Evolutionary conservation across 176 grass and related monocot species (phyloP).

Genomic region (Secale cereale): DNA sequence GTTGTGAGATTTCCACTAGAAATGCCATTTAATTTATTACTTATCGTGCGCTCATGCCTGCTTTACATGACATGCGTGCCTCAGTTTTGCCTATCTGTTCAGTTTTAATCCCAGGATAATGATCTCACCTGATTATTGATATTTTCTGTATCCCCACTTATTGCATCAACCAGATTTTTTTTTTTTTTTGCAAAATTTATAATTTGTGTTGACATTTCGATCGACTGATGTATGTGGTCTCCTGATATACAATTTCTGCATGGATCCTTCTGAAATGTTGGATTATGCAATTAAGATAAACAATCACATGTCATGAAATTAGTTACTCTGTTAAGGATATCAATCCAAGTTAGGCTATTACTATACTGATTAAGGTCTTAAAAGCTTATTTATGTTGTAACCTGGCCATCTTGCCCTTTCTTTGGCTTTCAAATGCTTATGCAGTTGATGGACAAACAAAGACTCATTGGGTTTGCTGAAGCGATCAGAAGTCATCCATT

Average conservation of each 20-base stretch:
- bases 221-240: background rate
- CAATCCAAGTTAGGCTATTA: too few relatives aligned
- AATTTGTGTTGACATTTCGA: background rate
- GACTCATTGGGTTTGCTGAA: slow-evolving; percentile 87
- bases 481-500: too few relatives aligned
- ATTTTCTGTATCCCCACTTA: background rate
- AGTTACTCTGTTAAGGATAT: too few relatives aligned
- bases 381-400: background rate
- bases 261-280: background rate
- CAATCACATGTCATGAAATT: too few relatives aligned
- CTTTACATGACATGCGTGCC: background rate
- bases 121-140: background rate
- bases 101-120: background rate
- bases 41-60: background rate
- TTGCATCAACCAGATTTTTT: background rate
- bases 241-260: too few relatives aligned
- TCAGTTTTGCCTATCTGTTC: background rate
- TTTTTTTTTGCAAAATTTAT: background rate
- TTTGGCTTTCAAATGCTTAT: background rate
- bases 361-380: background rate
- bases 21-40: background rate
- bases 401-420: slow-evolving; percentile 3
- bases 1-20: slow-evolving; percentile 2
- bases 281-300: background rate
- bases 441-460: slow-evolving; percentile 92